Percentiles rank a stretch among this genome's conserved stretches.
Evolutionary conservation across 257 asterid species (phyloP).

Genomic region (Cordia subcordata): DNA sequence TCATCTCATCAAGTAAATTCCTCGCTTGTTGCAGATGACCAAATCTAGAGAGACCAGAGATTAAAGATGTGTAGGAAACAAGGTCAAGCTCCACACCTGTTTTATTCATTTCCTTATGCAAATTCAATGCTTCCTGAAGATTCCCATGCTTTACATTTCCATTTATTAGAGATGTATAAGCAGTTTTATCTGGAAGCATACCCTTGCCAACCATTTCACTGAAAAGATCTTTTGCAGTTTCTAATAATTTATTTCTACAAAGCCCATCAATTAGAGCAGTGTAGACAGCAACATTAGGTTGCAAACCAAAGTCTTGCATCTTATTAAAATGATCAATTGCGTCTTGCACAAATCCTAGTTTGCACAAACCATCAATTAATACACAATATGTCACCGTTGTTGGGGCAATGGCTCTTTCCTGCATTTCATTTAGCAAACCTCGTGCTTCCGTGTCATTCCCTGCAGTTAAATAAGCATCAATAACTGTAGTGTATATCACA

Average conservation of each 20-base stretch:
- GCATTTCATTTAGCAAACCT: constrained; percentile 61
- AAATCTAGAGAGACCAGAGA: constrained; percentile 62
- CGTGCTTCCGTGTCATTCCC: constrained; percentile 68
- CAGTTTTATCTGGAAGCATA: constrained; percentile 62
- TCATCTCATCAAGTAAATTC: constrained; percentile 65
- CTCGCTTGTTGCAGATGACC: constrained; percentile 64
- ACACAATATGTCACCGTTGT: constrained; percentile 59
- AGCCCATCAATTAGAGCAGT: constrained; percentile 78
- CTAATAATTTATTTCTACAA: constrained; percentile 49
- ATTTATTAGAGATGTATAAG: constrained; percentile 58
- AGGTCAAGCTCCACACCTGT: constrained; percentile 69
- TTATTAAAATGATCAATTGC: constrained; percentile 49
- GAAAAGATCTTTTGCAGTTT: constrained; percentile 54
- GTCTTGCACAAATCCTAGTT: constrained; percentile 59
- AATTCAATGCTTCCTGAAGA: constrained; percentile 46
- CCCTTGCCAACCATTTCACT: constrained; percentile 76
- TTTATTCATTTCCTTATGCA: constrained; percentile 61
- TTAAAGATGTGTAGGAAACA: constrained; percentile 68
- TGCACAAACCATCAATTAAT: constrained; percentile 69
- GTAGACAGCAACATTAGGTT: constrained; percentile 63
- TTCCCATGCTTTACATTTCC: constrained; percentile 58
- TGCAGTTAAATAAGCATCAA: constrained; percentile 70
- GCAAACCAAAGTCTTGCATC: constrained; percentile 49
- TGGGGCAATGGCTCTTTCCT: constrained; percentile 50
- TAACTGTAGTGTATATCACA: constrained; percentile 64